Evolutionary conservation across 2,329 filamentous ascomycete species (phyloP), one percentile per base, ranked within the genome.

Genomic region (Colletotrichum sp.): DNA sequence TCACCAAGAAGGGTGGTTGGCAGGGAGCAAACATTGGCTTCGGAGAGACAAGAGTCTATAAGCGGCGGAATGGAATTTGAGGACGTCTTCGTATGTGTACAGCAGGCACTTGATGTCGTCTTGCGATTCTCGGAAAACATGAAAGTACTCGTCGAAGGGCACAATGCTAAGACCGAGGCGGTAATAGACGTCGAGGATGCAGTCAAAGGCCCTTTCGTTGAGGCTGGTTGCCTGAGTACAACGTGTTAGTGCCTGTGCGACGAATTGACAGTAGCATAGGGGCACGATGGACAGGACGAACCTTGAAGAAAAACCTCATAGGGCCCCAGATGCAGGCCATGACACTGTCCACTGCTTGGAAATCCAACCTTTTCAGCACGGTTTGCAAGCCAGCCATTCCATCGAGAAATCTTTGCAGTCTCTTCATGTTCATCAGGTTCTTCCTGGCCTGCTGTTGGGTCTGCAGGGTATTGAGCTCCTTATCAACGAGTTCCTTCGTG

Each of bases 271-370:
- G 6, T 12, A 0, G 27, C 8, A 6, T 16, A 43, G n/a, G 12
- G 33, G 0, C 21, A 34, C 5, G 33, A 33, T 24, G 11, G 12
- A 24, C 12, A 2, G 1, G 11, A 9, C 38, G 18, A 1, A 79
- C 78, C 67, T 77, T 66, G 18, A 81, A 61, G 13, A 81, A 75
- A 24, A 76, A 79, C 11, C 72, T 69, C n/a, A 78, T 75, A 2
- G 80, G 79, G 2, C 81, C 81, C 81, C 81, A 82, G 38, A 82
- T 76, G n/a, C 68, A 79, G 11, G 70, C 66, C 70, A 76, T 76
- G 66, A 83, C 77, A 76, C 33, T 15, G 7, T 9, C 51, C 8
- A 62, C 73, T 11, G 38, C 38, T 2, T 66, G 34, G 15, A 73
- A 47, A 0, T 51, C 64, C 55, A 70, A 29, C 12, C 55, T 34